These are phyloP conservation scores for Aureobasidium mangrovei DNA, from an alignment of 2,329 filamentous ascomycete genomes.

Conservation along the genomic window DNA sequence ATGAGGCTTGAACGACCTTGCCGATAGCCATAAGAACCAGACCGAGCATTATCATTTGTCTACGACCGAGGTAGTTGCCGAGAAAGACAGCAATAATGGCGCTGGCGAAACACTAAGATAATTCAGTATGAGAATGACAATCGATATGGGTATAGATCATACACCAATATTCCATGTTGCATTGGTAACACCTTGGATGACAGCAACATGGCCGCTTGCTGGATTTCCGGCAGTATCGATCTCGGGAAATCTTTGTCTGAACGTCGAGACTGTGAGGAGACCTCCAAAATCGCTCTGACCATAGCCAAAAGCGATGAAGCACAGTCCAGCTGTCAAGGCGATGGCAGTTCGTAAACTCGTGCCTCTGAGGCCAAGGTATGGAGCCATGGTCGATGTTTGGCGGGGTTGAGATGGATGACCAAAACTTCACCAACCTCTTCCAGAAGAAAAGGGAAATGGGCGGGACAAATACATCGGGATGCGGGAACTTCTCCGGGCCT, in stretches of 20 bases:
- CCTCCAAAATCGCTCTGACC: slow-evolving; percentile 46
- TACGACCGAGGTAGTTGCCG: slow-evolving; percentile 51
- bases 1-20: slow-evolving; percentile 48
- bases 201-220: slow-evolving; percentile 29
- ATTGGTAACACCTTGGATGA: slow-evolving; percentile 36
- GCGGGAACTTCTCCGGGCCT: neutral
- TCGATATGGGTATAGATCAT: neutral
- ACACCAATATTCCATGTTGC: slow-evolving; percentile 33
- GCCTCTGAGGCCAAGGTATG: slow-evolving; percentile 19
- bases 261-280: slow-evolving; percentile 59
- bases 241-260: slow-evolving; percentile 39
- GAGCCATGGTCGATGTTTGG: slow-evolving; percentile 11
- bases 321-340: slow-evolving; percentile 18
- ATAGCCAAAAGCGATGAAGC: slow-evolving; percentile 45
- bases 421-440: slow-evolving; percentile 1
- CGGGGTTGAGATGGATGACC: neutral
- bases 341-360: slow-evolving; percentile 18
- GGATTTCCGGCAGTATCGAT: slow-evolving; percentile 33
- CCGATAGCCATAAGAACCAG: slow-evolving; percentile 50
- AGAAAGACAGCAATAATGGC: slow-evolving; percentile 37
- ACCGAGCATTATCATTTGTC: slow-evolving; percentile 51
- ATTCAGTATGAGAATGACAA: neutral
- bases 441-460: slow-evolving; percentile 3
- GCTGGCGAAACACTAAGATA: slow-evolving; percentile 32
- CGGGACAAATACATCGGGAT: slow-evolving; percentile 1